Evolutionary conservation across 1,284 basidiomycete genomes (phyloP), one percentile per base, ranked within the genome.

Genomic region (Apiotrichum laibachii): DNA sequence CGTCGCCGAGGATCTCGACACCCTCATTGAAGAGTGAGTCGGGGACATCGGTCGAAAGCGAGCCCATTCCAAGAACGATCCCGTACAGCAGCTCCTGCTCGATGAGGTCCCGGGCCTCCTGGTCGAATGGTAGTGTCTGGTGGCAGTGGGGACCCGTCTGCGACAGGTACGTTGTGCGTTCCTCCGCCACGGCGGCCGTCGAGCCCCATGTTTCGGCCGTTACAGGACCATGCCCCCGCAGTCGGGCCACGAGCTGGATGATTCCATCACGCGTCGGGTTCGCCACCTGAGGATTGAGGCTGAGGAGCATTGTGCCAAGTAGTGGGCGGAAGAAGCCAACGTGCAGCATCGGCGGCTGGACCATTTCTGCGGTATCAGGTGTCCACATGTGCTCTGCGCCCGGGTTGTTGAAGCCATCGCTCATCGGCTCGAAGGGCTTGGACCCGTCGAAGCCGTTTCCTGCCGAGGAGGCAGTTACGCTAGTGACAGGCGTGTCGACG

Each of bases 261-360:
- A 96, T 83, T 3, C 88, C 87, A 53, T 83, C 82, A 62, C 92
- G 85, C 18, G 90, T 86, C 3, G 86, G 83, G 31, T 86, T 86
- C 35, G 87, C 87, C 44, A 96, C 85, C 55, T 82, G 79, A 22
- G 83, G 82, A 71, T 90, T 92, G 15, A 87, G 83, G 72, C 88
- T 92, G 56, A 96, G 84, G 22, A 98, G 82, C 42, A 98, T 81
- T 0, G 90, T 89, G 52, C 91, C 93, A 19, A 98, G 83, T 53
- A 97, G 86, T 7, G 92, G 90, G 2, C 93, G 95, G 79, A 98
- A 97, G 11, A 88, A 85, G 67, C 88, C 86, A 6, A 92, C 89
- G 51, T 86, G 84, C 53, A 97, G 85, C 39, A 78, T 71, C 0
- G 86, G 82, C 21, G 71, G 67, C 43, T 72, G 72, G 5, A 72